Evolutionary conservation across 495 filamentous ascomycete genomes (phyloP), one percentile per base, ranked within the genome.

Genomic region (Astrocystis sublimbata): DNA sequence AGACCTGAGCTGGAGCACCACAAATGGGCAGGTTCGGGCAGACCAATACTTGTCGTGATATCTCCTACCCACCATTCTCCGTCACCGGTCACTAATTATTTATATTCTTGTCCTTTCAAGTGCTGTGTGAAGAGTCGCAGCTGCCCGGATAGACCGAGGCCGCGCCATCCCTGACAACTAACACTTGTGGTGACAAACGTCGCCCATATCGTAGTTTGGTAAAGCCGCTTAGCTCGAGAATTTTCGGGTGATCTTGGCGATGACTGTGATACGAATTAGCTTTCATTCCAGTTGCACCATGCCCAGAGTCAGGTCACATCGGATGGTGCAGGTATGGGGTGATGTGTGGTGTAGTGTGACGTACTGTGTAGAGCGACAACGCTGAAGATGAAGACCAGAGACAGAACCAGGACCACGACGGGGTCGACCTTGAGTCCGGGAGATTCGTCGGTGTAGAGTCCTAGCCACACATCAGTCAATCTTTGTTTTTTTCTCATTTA

Each of bases 361-460:
- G 64, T 86, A 98, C 94, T 90, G 78, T 98, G 94, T 75, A 98
- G 81, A 68, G 92, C 92, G 69, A 98, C 94, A 73, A 98, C 94
- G 68, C 90, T 94, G 81, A 98, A 96, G 75, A 98, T 98, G 79
- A 98, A 98, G 43, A 93, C 94, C 64, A 98, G 83, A 64, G 88
- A 92, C 65, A 98, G 84, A 62, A 96, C 93, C 71, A 98, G 81
- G 46, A 98, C 94, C 53, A 98, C 92, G 38, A 98, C 93, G 19
- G 94, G 94, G 73, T 98, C 94, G 60, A 98, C 94, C 76, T 96
- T 93, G 65, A 98, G 78, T 62, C 94, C 94, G 60, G 96, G 93
- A 64, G 88, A 92, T 83, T 98, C 94, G 72, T 98, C 94, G 40
- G 94, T 98, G 85, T 98, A 98, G n/a, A 98, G 89, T 77, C 81